Evolutionary conservation across 805 yeast species (phyloP), one percentile per base, ranked within the genome.

Genomic region (Saccharomycopsis fodiens): DNA sequence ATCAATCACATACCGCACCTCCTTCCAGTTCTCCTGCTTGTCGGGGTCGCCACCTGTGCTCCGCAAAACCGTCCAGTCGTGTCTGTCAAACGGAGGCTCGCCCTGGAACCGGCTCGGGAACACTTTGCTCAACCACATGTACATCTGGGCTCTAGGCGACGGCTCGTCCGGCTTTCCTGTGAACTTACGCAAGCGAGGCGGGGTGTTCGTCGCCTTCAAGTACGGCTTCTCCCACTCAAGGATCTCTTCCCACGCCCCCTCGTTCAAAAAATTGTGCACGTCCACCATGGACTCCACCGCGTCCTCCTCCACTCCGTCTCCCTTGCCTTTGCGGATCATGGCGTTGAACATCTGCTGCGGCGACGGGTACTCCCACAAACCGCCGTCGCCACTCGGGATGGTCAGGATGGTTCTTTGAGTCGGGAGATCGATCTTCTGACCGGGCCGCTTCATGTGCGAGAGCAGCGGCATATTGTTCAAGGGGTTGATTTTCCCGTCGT

Each of bases 331-430:
- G 53, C 91, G 78, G 22, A 88, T 67, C 97, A 93, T 91, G 10
- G 99, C 99, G 58, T 91, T 89, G 54, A 88, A 79, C 99, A 93
- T 93, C 62, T 93, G 99, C 65, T 93, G 98, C 1, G 99, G 98
- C 2, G 96, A 86, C 1, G 99, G 99, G 60, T 93, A 93, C 65
- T 93, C 98, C 99, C 99, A 93, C 40, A 81, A 78, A 1, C 95
- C 95, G 1, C 67, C 69, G 23, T 69, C 75, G 23, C 97, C 97
- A 52, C 86, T 74, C 17, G 98, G 98, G 44, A 93, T 93, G 1
- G 86, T 66, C 13, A 96, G 86, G 32, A 80, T 63, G 1, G 95
- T 83, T 55, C 96, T 77, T 36, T 83, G 85, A 0, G 93, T 85
- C 7, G 97, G 88, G 27, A 93, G 68, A 30, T 75, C 78, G 32